Evolutionary conservation across 345 rosid genomes (phyloP).

Genomic region (Balakata baccata): DNA sequence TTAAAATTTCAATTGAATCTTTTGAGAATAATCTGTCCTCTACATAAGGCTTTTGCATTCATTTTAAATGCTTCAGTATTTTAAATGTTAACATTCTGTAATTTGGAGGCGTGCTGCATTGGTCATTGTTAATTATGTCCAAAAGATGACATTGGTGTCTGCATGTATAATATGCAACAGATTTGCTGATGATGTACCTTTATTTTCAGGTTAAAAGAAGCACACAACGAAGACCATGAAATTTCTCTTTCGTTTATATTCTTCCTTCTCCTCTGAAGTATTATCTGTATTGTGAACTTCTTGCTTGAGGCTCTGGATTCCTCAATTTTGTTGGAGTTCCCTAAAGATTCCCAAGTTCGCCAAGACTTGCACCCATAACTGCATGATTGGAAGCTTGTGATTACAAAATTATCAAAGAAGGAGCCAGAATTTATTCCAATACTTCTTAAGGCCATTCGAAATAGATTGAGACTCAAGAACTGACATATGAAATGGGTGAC

Average conservation of each 20-base stretch:
- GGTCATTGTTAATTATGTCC: neutral
- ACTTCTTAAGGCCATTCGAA: slow-evolving; percentile 61
- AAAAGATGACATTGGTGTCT: neutral
- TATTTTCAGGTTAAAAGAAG: slow-evolving; percentile 59
- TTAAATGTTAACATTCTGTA: neutral
- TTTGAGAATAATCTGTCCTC: neutral
- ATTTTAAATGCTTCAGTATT: neutral
- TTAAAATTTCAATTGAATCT: neutral
- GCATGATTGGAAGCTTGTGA: slow-evolving; percentile 67
- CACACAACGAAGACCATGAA: slow-evolving; percentile 47
- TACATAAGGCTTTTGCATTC: neutral
- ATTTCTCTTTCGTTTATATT: slow-evolving; percentile 52
- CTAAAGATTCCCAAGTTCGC: slow-evolving; percentile 27
- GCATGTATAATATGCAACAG: slow-evolving; percentile 6
- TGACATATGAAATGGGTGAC: slow-evolving; percentile 50
- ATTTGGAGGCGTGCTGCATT: neutral
- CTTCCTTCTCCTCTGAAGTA: slow-evolving; percentile 68
- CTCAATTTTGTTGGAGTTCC: slow-evolving; percentile 37
- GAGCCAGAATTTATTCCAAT: slow-evolving; percentile 69
- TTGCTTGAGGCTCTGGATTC: slow-evolving; percentile 52
- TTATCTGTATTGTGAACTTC: slow-evolving; percentile 59
- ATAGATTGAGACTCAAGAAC: slow-evolving; percentile 47
- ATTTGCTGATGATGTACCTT: slow-evolving; percentile 17
- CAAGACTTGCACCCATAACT: slow-evolving; percentile 33
- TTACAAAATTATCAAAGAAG: slow-evolving; percentile 52